Conservation (phyloP, 495 filamentous ascomycete genomes). For the Monascus purpureus region DNA sequence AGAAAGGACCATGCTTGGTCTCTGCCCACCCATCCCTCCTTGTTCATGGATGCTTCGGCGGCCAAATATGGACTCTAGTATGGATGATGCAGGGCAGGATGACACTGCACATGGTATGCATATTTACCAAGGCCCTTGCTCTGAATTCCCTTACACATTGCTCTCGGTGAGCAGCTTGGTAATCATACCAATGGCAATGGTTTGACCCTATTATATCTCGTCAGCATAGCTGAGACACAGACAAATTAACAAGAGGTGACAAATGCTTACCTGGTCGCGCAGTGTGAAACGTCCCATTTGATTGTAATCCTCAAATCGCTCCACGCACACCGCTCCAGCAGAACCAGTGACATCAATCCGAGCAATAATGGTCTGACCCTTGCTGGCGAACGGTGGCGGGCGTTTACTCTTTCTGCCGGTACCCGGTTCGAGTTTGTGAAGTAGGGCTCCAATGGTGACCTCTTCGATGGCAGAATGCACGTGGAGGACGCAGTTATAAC, state of each 20-base stretch:
- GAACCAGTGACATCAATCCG: slow-evolving; percentile 73
- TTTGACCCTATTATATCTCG: slow-evolving; percentile 55
- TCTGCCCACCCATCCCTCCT: no score
- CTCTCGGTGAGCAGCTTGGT: slow-evolving; percentile 53
- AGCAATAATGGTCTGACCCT: slow-evolving; percentile 86
- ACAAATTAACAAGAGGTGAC: not conserved
- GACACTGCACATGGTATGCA: no score
- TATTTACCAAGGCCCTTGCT: no score
- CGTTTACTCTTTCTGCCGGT: slow-evolving; percentile 89
- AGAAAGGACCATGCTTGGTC: no score
- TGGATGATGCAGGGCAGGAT: no score
- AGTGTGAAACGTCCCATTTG: slow-evolving; percentile 93
- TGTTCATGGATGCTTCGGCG: no score
- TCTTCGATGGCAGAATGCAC: slow-evolving; percentile 91
- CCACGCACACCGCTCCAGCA: slow-evolving; percentile 78
- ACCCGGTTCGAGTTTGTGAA: slow-evolving; percentile 94
- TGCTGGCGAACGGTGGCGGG: slow-evolving; percentile 82
- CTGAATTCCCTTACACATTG: no score
- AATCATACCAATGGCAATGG: slow-evolving; percentile 93
- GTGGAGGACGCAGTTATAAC: slow-evolving; percentile 84
- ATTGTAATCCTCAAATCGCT: slow-evolving; percentile 84
- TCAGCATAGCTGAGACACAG: slow-evolving; percentile 10
- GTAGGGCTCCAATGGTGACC: slow-evolving; percentile 69
- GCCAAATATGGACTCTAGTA: no score
- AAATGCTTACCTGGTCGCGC: slow-evolving; percentile 63